These are phyloP conservation scores for Boeremia lycopersici DNA, from an alignment of 2,329 filamentous ascomycete species.

Conservation along the genomic window DNA sequence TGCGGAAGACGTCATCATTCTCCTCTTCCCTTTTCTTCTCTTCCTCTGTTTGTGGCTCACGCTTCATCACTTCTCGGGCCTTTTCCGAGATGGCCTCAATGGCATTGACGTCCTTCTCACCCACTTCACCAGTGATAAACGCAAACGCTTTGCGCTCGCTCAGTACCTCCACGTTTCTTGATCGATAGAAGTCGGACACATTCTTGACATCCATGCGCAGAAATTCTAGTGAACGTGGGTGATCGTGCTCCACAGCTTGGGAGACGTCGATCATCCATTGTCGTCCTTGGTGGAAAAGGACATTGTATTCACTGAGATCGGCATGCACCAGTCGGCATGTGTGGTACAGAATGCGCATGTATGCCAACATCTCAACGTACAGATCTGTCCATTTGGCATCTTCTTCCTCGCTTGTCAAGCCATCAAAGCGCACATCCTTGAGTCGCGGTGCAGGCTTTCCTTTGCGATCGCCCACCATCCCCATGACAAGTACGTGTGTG, in stretches of 20 bases:
- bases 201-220: constrained; percentile 99
- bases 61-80: constrained; percentile 71
- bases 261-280: constrained; percentile 97
- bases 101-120: constrained; percentile 58
- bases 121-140: constrained; percentile 73
- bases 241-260: constrained; percentile 95
- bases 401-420: constrained; percentile 60
- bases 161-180: constrained; percentile 81
- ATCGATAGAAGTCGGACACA: constrained; percentile 87
- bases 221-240: constrained; percentile 90
- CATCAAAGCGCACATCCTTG: constrained; percentile 78
- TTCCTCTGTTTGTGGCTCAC: constrained; percentile 56
- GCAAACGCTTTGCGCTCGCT: constrained; percentile 80
- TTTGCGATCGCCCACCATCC: constrained; percentile 84
- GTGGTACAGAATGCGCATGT: constrained; percentile 94
- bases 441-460: constrained; percentile 88
- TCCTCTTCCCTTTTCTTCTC: constrained; percentile 64
- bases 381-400: constrained; percentile 76
- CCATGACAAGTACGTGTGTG: constrained; percentile 95
- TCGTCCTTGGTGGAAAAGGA: constrained; percentile 81
- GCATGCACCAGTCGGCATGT: constrained; percentile 91
- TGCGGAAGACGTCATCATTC: constrained; percentile 90
- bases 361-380: constrained; percentile 81
- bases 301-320: constrained; percentile 97
- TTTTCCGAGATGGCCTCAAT: constrained; percentile 65